Base-by-base conservation (phyloP, 805 yeast genomes). In the Hanseniaspora pseudoguilliermondii region DNA sequence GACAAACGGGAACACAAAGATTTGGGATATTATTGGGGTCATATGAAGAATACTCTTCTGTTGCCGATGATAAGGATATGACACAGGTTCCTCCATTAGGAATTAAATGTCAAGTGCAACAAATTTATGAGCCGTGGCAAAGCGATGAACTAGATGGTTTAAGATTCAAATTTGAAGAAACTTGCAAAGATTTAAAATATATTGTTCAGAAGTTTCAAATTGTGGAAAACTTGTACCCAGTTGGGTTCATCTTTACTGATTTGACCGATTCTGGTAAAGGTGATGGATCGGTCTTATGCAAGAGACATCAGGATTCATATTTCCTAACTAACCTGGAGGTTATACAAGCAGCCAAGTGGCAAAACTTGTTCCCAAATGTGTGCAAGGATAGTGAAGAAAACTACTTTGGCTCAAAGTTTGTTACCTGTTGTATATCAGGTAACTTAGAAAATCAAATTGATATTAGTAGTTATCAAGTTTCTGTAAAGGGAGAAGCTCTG, bases 341-440 rank as follows among this genome's bases (percentile, higher is more conserved):
- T 9, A 66, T 81, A 15, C 83, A 89, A 77, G 87, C 97, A 1
- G 90, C 95, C 0, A 75, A 77, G 59, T 75, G 85, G 70, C 99
- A 93, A 71, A 65, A 75, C 20, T 70, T 72, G 58, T 73, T 79
- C 63, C 86, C 88, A 20, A 84, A 83, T 65, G 64, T 70, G 18
- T 75, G 86, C 41, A 80, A 79, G 62, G 83, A 81, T 76, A 75
- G 85, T 29, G 79, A 76, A 32, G 68, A 77, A 10, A 86, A 88
- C 2, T 62, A 65, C 29, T 93, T 79, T 66, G 85, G 96, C 16
- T 89, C 97, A 9, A 87, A 88, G 65, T 93, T 88, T 66, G 91
- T 90, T 20, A 91, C 97, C 0, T 90, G 97, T 71, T 91, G 89
- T 23, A 76, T 93, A 2, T 80, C 95, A 0, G 99, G 99, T n/a